Conservation (phyloP, 257 asterid genomes). For the Solanum piurae region DNA sequence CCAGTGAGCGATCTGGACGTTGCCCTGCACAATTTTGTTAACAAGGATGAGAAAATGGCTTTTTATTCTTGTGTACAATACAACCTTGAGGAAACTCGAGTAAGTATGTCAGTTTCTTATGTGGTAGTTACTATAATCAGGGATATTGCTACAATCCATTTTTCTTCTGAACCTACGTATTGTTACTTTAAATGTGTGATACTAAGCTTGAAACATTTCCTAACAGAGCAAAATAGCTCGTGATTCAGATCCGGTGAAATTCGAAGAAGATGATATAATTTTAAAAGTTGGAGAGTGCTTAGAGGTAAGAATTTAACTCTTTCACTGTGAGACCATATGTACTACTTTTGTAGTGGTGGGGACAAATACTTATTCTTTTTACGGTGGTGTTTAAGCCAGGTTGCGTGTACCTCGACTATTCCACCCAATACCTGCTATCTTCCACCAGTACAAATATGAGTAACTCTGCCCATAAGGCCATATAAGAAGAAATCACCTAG, state of each 20-base stretch:
- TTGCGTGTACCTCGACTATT: background rate
- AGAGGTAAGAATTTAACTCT: constrained; percentile 50
- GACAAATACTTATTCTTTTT: background rate
- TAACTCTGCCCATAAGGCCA: background rate
- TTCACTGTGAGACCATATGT: background rate
- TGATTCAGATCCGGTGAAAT: constrained; percentile 49
- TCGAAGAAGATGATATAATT: constrained; percentile 68
- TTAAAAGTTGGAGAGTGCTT: constrained; percentile 94
- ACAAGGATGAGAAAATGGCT: constrained; percentile 94
- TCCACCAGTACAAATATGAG: background rate
- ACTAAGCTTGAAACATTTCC: background rate
- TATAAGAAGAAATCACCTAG: background rate
- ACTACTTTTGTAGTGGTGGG: background rate
- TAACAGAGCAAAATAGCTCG: constrained; percentile 61
- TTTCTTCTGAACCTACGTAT: background rate
- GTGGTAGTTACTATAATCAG: background rate
- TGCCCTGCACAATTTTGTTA: constrained; percentile 87
- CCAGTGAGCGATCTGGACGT: constrained; percentile 93
- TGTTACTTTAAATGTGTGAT: background rate
- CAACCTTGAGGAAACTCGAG: constrained; percentile 96
- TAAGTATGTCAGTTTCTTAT: constrained; percentile 23
- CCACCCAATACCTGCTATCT: background rate
- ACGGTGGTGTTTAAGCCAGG: background rate
- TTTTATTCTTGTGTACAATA: constrained; percentile 80
- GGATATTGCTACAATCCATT: background rate